Conservation (phyloP, 257 asterid genomes). For the Verbascum thapsus region DNA sequence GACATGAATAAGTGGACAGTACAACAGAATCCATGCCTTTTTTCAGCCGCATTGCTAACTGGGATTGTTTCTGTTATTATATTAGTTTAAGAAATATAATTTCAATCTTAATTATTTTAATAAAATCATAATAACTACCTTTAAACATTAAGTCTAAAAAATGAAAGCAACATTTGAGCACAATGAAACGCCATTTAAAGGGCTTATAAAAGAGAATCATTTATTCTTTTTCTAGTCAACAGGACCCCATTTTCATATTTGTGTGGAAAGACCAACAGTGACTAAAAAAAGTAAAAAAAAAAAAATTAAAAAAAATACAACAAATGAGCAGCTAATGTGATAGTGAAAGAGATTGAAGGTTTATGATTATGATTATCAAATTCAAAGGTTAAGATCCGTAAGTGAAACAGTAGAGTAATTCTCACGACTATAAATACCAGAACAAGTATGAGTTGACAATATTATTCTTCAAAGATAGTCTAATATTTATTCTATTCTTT, state of each 20-base stretch:
- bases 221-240: slow-evolving; percentile 7
- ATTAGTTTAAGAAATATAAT: slow-evolving; percentile 19
- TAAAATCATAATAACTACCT: slow-evolving; percentile 17
- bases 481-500: not conserved
- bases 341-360: slow-evolving; percentile 20
- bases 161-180: slow-evolving; percentile 38
- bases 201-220: slow-evolving; percentile 19
- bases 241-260: slow-evolving; percentile 3
- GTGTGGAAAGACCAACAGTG: not conserved
- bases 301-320: no score
- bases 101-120: slow-evolving; percentile 10
- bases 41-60: slow-evolving; percentile 34
- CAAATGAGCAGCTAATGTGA: slow-evolving; percentile 15
- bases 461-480: slow-evolving; percentile 31
- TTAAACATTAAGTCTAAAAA: slow-evolving; percentile 10
- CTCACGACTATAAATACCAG: slow-evolving; percentile 41
- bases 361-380: slow-evolving; percentile 32
- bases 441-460: slow-evolving; percentile 21
- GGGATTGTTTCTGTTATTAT: slow-evolving; percentile 20
- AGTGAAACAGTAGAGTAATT: slow-evolving; percentile 9
- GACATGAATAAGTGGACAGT: slow-evolving; percentile 51
- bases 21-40: slow-evolving; percentile 41
- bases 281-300: slow-evolving; percentile 4
- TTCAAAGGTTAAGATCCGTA: slow-evolving; percentile 33
- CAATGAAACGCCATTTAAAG: slow-evolving; percentile 40